Conservation (phyloP, 495 filamentous ascomycete genomes). For the Patellaria atrata region DNA sequence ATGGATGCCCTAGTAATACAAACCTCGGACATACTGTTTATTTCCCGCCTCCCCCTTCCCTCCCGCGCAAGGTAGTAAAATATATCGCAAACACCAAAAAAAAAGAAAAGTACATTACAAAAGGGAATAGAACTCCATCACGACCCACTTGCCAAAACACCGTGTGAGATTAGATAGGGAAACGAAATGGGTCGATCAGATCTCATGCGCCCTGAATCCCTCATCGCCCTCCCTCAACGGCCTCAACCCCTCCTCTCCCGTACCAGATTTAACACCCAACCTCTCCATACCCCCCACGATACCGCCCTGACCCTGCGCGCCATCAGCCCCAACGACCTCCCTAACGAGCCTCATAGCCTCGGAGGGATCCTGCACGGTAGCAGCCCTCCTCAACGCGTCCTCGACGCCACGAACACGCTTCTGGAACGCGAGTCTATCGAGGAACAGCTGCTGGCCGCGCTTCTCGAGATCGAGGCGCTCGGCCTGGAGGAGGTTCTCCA, state of each 20-base stretch:
- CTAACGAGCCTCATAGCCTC: slow-evolving; percentile 10
- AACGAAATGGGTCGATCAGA: no score
- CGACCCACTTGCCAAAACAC: no score
- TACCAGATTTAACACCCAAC: slow-evolving; percentile 11
- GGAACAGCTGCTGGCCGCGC: slow-evolving; percentile 78
- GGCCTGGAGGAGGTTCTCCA: slow-evolving; percentile 79
- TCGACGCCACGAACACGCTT: slow-evolving; percentile 70
- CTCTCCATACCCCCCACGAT: slow-evolving; percentile 17
- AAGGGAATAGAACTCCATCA: no score
- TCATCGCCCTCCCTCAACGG: slow-evolving; percentile 10
- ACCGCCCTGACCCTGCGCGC: slow-evolving; percentile 11
- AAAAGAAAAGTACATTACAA: no score
- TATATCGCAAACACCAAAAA: no score
- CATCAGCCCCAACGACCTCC: slow-evolving; percentile 12
- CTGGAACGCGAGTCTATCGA: slow-evolving; percentile 82
- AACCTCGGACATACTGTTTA: no score
- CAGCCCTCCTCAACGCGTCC: slow-evolving; percentile 35
- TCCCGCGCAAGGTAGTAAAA: no score
- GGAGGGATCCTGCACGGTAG: slow-evolving; percentile 5
- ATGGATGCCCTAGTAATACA: no score
- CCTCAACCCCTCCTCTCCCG: slow-evolving; percentile 5
- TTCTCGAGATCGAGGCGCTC: slow-evolving; percentile 87
- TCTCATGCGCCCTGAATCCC: slow-evolving; percentile 12
- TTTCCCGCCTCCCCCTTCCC: no score
- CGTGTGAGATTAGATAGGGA: no score